Base-by-base conservation (phyloP, 2,329 filamentous ascomycete species). In the Colletotrichum spaethianum region DNA sequence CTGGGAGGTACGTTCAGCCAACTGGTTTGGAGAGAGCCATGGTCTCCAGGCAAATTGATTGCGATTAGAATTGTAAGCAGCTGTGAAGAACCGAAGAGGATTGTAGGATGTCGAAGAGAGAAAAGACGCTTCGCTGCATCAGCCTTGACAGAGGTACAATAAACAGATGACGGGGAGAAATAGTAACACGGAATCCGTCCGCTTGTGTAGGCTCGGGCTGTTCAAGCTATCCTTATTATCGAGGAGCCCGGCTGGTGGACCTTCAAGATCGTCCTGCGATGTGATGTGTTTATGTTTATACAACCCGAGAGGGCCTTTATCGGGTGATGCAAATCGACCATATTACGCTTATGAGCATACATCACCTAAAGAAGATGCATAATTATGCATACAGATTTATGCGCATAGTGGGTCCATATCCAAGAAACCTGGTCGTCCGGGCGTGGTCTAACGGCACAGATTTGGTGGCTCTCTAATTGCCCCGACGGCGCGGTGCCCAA, bases 401-500 rank as follows among this genome's bases (percentile, higher is more conserved):
- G 60, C 60, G 38, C 26, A 44, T 33, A 56, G 42, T 63, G 50
- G 55, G 4, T 20, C 46, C 2, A 26, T 1, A 2, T 12, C 11
- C 14, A 12, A n/a, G 9, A 23, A 26, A 23, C 46, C 36, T 53
- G 36, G 36, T 42, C 33, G 42, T 18, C 31, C 46, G 36, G 44
- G 46, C 38, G 52, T 52, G 26, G 38, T 36, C 44, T 28, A 38
- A 46, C 14, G 16, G 57, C 40, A 60, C 48, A 59, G 53, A 38
- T 63, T 28, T 59, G 28, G 44, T 59, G 59, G 28, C 55, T 61
- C 28, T 31, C 23, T 66, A 48, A 66, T 61, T 66, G 67, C 44
- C 33, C 52, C 56, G 38, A n/a, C 20, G 23, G 42, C 59, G 20
- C 26, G 59, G 53, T 60, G 70, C 52, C 70, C 60, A 64, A 72